phyloP scores from a whole-genome alignment of 164 flowering plant genomes.

The Vitis labrusca region DNA sequence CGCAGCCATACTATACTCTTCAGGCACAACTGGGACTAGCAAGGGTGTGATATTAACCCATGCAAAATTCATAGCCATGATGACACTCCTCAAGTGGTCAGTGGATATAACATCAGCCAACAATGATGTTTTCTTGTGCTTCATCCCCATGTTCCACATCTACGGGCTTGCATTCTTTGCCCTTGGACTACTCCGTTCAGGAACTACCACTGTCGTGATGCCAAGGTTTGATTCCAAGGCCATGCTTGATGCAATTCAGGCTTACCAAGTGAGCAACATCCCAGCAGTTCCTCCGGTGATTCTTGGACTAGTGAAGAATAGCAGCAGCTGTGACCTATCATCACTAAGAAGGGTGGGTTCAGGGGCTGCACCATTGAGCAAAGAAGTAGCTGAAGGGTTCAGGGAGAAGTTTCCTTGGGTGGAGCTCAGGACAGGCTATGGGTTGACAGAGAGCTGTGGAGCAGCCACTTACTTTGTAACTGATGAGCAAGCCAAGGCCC shows the following conservation, averaged over 20 bases:
- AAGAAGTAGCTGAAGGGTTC: slow-evolving; percentile 47
- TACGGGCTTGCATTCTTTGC: slow-evolving; percentile 69
- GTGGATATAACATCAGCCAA: slow-evolving; percentile 28
- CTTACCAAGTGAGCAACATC: slow-evolving; percentile 43
- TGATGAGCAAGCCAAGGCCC: slow-evolving; percentile 29
- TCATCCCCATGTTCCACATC: slow-evolving; percentile 79
- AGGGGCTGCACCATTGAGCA: slow-evolving; percentile 81
- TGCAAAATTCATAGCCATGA: slow-evolving; percentile 48
- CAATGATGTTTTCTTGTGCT: slow-evolving; percentile 52
- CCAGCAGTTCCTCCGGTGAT: slow-evolving; percentile 78
- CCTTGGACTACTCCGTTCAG: slow-evolving; percentile 44
- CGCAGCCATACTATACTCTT: slow-evolving; percentile 73
- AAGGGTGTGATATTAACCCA: slow-evolving; percentile 76
- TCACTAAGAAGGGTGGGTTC: slow-evolving; percentile 51
- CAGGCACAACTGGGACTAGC: slow-evolving; percentile 82
- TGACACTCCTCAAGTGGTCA: slow-evolving; percentile 50
- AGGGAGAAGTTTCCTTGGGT: slow-evolving; percentile 59
- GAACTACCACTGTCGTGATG: slow-evolving; percentile 54
- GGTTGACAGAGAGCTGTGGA: slow-evolving; percentile 65
- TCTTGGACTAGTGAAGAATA: slow-evolving; percentile 47
- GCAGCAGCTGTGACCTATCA: slow-evolving; percentile 26
- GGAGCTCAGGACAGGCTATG: slow-evolving; percentile 63
- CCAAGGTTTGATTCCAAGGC: slow-evolving; percentile 46
- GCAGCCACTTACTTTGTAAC: slow-evolving; percentile 34
- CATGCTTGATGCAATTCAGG: slow-evolving; percentile 55